A percentile compares a stretch with the other conserved stretches of the same genome.
Conservation (phyloP, 805 yeast species). For the Pichia heedii region DNA sequence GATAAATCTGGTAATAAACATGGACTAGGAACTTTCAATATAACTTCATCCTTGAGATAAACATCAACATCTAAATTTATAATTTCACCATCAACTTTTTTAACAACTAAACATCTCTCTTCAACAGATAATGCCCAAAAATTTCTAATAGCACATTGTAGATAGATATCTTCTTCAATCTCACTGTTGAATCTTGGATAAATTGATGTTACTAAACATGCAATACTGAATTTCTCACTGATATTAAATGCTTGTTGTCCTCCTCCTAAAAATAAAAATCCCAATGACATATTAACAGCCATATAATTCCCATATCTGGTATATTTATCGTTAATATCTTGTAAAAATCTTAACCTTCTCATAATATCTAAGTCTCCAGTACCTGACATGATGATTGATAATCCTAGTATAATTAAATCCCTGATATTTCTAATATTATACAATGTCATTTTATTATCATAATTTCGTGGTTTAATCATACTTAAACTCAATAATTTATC, state of each 20-base stretch:
- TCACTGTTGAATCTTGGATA: constrained; percentile 61
- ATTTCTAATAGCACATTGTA: constrained; percentile 75
- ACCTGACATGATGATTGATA: constrained; percentile 78
- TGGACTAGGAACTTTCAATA: constrained; percentile 41
- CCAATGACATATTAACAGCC: constrained; percentile 75
- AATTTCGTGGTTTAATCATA: constrained; percentile 33
- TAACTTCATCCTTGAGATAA: constrained; percentile 30
- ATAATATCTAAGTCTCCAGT: constrained; percentile 79
- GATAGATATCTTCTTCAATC: constrained; percentile 38
- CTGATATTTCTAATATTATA: constrained; percentile 47
- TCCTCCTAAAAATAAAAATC: constrained; percentile 83
- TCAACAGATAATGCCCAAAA: constrained; percentile 85
- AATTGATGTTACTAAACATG: constrained; percentile 62
- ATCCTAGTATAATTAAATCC: constrained; percentile 51
- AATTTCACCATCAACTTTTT: constrained; percentile 51
- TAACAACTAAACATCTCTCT: constrained; percentile 67
- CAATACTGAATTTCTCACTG: constrained; percentile 51
- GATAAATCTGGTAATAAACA: constrained; percentile 56
- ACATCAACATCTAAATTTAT: constrained; percentile 35
- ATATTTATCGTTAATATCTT: constrained; percentile 39
- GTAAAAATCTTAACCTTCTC: constrained; percentile 61
- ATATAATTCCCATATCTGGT: constrained; percentile 60
- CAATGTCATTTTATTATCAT: constrained; percentile 51
- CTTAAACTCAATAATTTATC: constrained; percentile 42
- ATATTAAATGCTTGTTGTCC: constrained; percentile 78